Base-by-base conservation (phyloP, 371 early-diverging fungal species). In the Rhizopus microsporus region DNA sequence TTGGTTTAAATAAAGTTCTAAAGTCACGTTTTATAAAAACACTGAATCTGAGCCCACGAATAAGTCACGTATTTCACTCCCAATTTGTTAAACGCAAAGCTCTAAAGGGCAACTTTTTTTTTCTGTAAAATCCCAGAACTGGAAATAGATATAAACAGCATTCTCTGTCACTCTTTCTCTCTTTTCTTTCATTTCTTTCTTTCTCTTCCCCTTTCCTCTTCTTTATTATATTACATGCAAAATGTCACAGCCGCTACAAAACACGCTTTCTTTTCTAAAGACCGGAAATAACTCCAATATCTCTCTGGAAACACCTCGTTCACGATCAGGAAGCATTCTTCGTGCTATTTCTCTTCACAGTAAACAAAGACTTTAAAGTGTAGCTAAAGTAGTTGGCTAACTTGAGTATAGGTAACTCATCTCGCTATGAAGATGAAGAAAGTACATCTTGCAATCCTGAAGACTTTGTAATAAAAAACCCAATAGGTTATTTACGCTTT, bases 391-490 rank as follows among this genome's bases (percentile, higher is more conserved):
- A 39, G 7, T 34, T 15, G n/a, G 31, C 7, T 53, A 17, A 40
- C 37, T 4, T 13, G 29, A 13, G 17, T 35, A 37, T 47, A 37
- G 29, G 23, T 37, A 56, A 29, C 7, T 17, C 15, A 5, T 29
- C 38, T 45, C 13, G 29, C 7, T 51, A 51, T 15, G 52, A 9
- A 5, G 38, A 38, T 5, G 40, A 44, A 23, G 53, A 46, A 15
- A 8, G 37, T 1, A 17, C 29, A 12, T 42, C 49, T 43, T 54
- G 55, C 16, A 62, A 58, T 35, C 59, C 59, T 17, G 68, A 70
- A 9, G 65, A 70, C 45, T 74, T 74, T 56, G 74, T 70, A 23
- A 42, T 74, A 9, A 56, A 70, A 55, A 35, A 62, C 32, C 56
- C 62, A 10, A 62, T 62, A 32, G 62, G 62, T 62, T 42, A 37